Percentiles rank a stretch among this genome's conserved stretches.
Evolutionary conservation across 441 rosid species (phyloP).

Genomic region (Brassica hybrid): DNA sequence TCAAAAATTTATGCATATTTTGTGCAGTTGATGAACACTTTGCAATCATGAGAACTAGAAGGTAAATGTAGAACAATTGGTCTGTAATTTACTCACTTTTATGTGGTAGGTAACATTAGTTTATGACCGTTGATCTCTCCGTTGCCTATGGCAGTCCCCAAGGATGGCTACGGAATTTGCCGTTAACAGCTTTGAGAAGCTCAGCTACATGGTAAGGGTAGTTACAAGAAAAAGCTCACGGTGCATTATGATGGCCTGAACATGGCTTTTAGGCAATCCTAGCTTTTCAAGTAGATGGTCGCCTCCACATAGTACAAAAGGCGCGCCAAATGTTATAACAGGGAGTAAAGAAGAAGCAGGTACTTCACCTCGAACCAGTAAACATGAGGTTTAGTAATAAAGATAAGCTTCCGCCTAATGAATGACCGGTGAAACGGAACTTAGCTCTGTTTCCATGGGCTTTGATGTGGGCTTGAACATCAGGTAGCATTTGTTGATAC

Average conservation of each 20-base stretch:
- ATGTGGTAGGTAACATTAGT: no score
- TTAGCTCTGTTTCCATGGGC: conserved; percentile 61
- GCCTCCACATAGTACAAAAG: conserved; percentile 91
- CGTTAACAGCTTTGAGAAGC: conserved; percentile 88
- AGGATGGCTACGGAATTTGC: conserved; percentile 82
- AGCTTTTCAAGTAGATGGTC: conserved; percentile 79
- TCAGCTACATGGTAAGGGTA: conserved; percentile 86
- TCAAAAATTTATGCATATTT: no score
- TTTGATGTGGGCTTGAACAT: conserved; percentile 57
- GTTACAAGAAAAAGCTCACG: conserved; percentile 93
- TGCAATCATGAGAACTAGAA: no score
- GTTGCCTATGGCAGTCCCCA: conserved; percentile 12
- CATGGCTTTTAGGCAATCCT: conserved; percentile 57
- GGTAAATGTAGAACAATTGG: no score
- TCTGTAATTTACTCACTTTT: no score
- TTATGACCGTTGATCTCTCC: conserved; percentile 32
- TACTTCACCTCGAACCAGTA: conserved; percentile 77
- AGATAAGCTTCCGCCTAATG: conserved; percentile 96
- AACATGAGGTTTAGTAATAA: conserved; percentile 82
- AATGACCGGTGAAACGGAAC: conserved; percentile 93
- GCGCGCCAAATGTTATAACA: conserved; percentile 91
- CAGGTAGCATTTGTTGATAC: conserved; percentile 87
- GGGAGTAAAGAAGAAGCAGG: conserved; percentile 80
- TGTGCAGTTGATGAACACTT: no score
- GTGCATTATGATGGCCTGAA: conserved; percentile 58